These are phyloP conservation scores for Fusarium scirpi DNA, from an alignment of 2,329 filamentous ascomycete species.

Conservation along the genomic window DNA sequence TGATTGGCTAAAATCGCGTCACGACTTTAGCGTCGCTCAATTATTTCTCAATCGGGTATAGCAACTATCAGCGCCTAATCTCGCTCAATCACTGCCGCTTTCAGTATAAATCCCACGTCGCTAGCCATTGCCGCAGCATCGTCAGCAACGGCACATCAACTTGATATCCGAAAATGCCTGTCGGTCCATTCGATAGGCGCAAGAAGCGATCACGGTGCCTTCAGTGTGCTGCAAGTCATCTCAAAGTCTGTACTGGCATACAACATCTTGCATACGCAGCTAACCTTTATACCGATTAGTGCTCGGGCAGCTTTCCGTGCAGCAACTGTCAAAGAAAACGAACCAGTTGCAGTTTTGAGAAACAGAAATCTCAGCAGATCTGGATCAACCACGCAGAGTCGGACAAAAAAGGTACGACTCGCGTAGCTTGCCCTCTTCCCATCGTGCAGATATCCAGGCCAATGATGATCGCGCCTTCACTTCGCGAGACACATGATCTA, in stretches of 20 bases:
- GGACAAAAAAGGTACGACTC: neutral
- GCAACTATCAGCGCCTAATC: neutral
- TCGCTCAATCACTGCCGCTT: conserved; percentile 39
- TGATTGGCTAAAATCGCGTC: conserved; percentile 1
- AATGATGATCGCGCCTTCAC: conserved; percentile 2
- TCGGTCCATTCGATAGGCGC: conserved; percentile 52
- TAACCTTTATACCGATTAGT: conserved; percentile 38
- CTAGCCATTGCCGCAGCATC: neutral
- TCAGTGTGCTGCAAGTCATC: conserved; percentile 49
- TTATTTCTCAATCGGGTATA: conserved; percentile 33
- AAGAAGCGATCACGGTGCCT: conserved; percentile 50
- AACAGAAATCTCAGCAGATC: conserved; percentile 22
- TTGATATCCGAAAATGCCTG: conserved; percentile 35
- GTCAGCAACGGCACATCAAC: neutral
- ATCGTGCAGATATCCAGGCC: neutral
- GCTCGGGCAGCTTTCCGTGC: conserved; percentile 51
- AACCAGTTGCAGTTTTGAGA: conserved; percentile 41
- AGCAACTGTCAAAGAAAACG: conserved; percentile 46
- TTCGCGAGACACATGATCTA: conserved; percentile 35
- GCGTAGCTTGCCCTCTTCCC: accelerated
- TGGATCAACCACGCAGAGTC: conserved; percentile 38
- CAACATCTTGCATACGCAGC: neutral
- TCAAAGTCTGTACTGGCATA: conserved; percentile 46
- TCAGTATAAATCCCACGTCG: conserved; percentile 28
- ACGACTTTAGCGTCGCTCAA: conserved; percentile 41